Evolutionary conservation across 208 protist species (phyloP).

Genomic region (Jaenimonas drosophilae): DNA sequence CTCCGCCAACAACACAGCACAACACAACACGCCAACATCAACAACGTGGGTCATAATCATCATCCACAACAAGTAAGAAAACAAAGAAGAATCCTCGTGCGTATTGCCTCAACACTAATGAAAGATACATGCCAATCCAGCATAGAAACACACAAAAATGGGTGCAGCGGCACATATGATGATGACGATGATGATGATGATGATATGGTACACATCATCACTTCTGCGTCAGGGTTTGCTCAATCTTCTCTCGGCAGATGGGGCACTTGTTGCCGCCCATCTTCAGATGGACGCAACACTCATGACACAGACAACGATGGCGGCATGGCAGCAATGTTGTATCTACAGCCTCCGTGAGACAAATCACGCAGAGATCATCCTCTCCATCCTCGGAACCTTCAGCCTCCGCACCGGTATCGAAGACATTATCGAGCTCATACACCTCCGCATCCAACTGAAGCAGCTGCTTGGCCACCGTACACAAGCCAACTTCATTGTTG

Average conservation of each 20-base stretch:
- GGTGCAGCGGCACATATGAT: too few relatives aligned
- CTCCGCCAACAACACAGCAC: too few relatives aligned
- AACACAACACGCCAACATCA: too few relatives aligned
- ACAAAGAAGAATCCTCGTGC: too few relatives aligned
- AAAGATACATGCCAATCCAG: too few relatives aligned
- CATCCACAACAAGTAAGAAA: too few relatives aligned
- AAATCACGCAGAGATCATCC: constrained; percentile 77
- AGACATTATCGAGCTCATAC: constrained; percentile 75
- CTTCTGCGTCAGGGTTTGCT: constrained; percentile 53
- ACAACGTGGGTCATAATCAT: too few relatives aligned
- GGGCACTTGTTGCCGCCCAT: constrained; percentile 84
- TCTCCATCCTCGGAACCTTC: constrained; percentile 13
- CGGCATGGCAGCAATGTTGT: constrained; percentile 89
- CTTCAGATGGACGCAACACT: constrained; percentile 71
- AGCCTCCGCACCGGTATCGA: constrained; percentile 30
- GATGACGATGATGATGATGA: too few relatives aligned
- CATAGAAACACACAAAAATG: too few relatives aligned
- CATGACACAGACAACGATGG: constrained; percentile 87
- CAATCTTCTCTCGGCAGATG: constrained; percentile 75
- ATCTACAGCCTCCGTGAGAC: constrained; percentile 69
- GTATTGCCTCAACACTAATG: too few relatives aligned
- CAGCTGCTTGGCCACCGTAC: constrained; percentile 54
- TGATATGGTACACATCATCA: background rate
- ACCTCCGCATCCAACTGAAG: constrained; percentile 62
- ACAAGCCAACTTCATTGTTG: too few relatives aligned